Percentiles rank a stretch among this genome's conserved stretches.
These are phyloP conservation scores for Vachellia collinsii DNA, from an alignment of 306 rosid genomes.

Conservation along the genomic window DNA sequence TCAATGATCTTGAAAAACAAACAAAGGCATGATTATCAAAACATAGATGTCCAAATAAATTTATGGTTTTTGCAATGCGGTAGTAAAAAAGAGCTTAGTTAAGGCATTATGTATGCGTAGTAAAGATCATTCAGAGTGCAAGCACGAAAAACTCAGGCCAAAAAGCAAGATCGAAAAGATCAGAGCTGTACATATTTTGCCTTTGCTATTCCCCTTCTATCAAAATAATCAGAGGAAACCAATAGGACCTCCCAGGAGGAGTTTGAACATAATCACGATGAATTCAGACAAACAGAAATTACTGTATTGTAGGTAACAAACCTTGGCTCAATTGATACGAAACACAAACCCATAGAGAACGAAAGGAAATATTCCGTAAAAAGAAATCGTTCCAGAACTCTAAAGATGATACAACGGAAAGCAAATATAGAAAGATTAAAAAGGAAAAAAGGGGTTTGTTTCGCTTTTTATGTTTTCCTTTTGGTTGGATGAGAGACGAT, in stretches of 20 bases:
- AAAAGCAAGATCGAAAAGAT: slow-evolving; percentile 23
- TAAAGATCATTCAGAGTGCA: slow-evolving; percentile 16
- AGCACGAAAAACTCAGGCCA: slow-evolving; percentile 28
- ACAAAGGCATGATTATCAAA: not conserved
- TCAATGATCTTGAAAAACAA: slow-evolving; percentile 4
- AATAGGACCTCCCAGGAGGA: slow-evolving; percentile 46
- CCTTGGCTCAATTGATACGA: not conserved
- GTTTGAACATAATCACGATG: slow-evolving; percentile 6
- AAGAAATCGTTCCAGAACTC: not conserved
- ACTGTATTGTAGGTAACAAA: slow-evolving; percentile 6
- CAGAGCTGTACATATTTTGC: slow-evolving; percentile 13
- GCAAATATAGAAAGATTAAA: not conserved
- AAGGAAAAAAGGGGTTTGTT: slow-evolving; percentile 13
- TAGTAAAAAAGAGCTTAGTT: not conserved
- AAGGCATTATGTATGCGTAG: not conserved
- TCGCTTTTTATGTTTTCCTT: not conserved
- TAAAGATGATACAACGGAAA: slow-evolving; percentile 33
- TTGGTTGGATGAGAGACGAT: slow-evolving; percentile 17
- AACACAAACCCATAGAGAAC: slow-evolving; percentile 30
- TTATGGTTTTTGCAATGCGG: not conserved
- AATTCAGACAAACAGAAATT: slow-evolving; percentile 8
- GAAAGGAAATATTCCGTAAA: not conserved
- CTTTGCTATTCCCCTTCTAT: slow-evolving; percentile 19
- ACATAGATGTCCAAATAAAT: not conserved
- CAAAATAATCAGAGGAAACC: slow-evolving; percentile 23